Conservation (phyloP, 2,329 filamentous ascomycete species). For the Aureobasidium sp. region DNA sequence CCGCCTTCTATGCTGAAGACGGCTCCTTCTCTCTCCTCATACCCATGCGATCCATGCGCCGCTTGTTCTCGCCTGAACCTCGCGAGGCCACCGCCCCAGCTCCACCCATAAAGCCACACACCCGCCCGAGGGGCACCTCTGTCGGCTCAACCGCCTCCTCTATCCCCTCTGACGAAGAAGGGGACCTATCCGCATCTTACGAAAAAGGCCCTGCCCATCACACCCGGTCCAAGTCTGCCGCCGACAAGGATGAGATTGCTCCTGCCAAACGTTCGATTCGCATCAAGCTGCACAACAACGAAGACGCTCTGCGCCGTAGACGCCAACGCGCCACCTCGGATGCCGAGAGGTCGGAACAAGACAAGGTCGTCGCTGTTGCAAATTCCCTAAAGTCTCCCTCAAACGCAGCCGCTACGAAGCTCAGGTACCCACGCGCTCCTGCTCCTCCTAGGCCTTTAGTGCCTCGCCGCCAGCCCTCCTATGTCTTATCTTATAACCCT, state of each 20-base stretch:
- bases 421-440: constrained; percentile 85
- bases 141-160: constrained; percentile 47
- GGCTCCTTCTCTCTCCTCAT: constrained; percentile 70
- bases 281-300: constrained; percentile 72
- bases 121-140: constrained; percentile 30
- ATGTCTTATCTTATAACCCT: constrained; percentile 53
- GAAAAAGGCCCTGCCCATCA: constrained; percentile 43
- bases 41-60: constrained; percentile 49
- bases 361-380: constrained; percentile 42
- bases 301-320: constrained; percentile 50
- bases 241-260: constrained; percentile 43
- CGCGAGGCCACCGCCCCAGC: not conserved
- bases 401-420: constrained; percentile 56
- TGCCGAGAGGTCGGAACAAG: constrained; percentile 16
- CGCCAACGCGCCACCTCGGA: constrained; percentile 14
- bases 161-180: constrained; percentile 59
- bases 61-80: constrained; percentile 1
- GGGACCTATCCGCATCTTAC: constrained; percentile 21
- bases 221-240: constrained; percentile 53
- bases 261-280: constrained; percentile 72
- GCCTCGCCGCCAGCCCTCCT: constrained; percentile 81
- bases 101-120: constrained; percentile 13
- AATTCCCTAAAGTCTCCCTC: constrained; percentile 90
- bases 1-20: constrained; percentile 72
- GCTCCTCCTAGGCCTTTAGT: constrained; percentile 84